Base-by-base conservation (phyloP, 306 rosid species). In the Vigna reflexopilosa region DNA sequence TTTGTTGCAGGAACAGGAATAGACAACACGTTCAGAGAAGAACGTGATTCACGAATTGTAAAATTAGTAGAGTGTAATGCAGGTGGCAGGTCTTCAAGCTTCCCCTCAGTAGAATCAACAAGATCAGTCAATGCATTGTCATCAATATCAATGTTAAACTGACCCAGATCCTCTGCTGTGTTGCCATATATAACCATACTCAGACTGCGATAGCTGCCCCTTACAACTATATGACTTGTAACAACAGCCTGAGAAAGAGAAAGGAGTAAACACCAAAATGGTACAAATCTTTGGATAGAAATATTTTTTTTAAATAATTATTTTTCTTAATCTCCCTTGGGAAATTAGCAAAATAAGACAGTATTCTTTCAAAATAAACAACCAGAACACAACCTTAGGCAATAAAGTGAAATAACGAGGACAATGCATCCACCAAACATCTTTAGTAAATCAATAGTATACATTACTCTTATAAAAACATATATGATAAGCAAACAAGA, bases 91-190 rank as follows among this genome's bases (percentile, higher is more conserved):
- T 96, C 98, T 85, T 93, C 99, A 76, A 90, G 90, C 87, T 85
- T 96, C 79, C 94, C 98, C 80, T 86, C 96, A 30, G 90, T 82
- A 80, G 96, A 96, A 77, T 89, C 90, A 78, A 90, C 93, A 65
- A 93, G 91, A 86, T 91, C 93, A 75, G 90, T 90, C 86, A 93
- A 78, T 2, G 97, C 91, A 86, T 82, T 91, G 85, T 95, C 99
- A 90, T 83, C 93, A 77, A 93, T 86, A 72, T 90, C 99, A 64
- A 95, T 93, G 89, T 91, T 95, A 78, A 96, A 90, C 83, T 96
- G 99, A 74, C 99, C 99, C 81, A 96, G 85, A 83, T 93, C 99
- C 88, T 91, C 99, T 7, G 98, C 97, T 8, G 98, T 96, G 84
- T 96, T 91, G 75, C 98, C 99, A 82, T 96, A 96, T 80, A 93